Conservation (phyloP, 805 yeast species). For the Yarrowia sp. region DNA sequence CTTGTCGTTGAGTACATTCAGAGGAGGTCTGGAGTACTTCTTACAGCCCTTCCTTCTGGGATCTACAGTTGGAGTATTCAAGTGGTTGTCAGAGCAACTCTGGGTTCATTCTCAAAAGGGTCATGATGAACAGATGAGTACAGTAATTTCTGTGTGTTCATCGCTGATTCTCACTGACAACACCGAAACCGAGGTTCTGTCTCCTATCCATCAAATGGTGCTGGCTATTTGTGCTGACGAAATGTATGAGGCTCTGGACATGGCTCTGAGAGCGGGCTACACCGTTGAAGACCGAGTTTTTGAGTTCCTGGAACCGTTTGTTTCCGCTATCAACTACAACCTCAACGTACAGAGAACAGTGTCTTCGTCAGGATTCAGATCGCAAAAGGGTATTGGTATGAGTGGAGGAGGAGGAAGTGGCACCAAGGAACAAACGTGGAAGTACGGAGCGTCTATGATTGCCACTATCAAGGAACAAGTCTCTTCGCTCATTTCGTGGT, state of each 20-base stretch:
- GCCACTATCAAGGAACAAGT: slow-evolving; percentile 44
- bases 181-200: slow-evolving; percentile 55
- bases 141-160: slow-evolving; percentile 51
- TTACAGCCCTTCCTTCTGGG: slow-evolving; percentile 76
- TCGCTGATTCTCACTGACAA: slow-evolving; percentile 54
- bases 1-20: slow-evolving; percentile 65
- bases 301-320: slow-evolving; percentile 41
- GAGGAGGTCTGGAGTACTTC: slow-evolving; percentile 85
- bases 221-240: slow-evolving; percentile 48
- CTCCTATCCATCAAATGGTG: slow-evolving; percentile 55
- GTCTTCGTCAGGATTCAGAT: slow-evolving; percentile 25
- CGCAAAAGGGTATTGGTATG: slow-evolving; percentile 33
- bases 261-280: slow-evolving; percentile 39
- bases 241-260: slow-evolving; percentile 44
- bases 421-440: slow-evolving; percentile 11
- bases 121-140: slow-evolving; percentile 42
- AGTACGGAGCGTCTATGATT: slow-evolving; percentile 39
- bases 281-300: slow-evolving; percentile 39
- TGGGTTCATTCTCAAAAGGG: slow-evolving; percentile 43
- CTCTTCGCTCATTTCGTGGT: slow-evolving; percentile 43
- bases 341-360: slow-evolving; percentile 18
- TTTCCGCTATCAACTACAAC: slow-evolving; percentile 32
- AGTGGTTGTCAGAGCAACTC: slow-evolving; percentile 57
- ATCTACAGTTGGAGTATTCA: slow-evolving; percentile 62
- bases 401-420: slow-evolving; percentile 34